phyloP scores from a whole-genome alignment of 148 eudicot species.

The Simmondsia chinensis region DNA sequence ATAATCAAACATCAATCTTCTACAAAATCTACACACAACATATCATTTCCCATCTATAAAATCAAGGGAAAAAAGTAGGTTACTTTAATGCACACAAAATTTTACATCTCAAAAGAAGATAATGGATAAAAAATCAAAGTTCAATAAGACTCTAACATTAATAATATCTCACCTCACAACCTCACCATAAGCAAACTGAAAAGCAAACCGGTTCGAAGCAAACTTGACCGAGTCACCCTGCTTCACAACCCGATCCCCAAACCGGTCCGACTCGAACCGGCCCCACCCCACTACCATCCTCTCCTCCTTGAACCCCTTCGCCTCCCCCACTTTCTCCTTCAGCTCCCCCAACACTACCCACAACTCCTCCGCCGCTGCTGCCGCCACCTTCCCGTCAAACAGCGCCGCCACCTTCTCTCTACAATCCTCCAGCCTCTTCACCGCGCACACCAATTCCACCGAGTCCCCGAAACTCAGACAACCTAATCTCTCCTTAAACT shows the following conservation, averaged over 20 bases:
- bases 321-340: constrained; percentile 30
- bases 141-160: too few relatives aligned
- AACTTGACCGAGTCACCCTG: constrained; percentile 44
- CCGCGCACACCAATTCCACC: constrained; percentile 47
- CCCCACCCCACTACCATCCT: constrained; percentile 36
- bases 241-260: constrained; percentile 26
- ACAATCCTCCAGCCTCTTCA: constrained; percentile 56
- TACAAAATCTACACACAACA: too few relatives aligned
- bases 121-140: too few relatives aligned
- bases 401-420: constrained; percentile 27
- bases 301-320: constrained; percentile 22
- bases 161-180: constrained; percentile 18
- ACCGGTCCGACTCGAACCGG: constrained; percentile 65
- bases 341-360: constrained; percentile 52
- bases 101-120: too few relatives aligned
- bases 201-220: constrained; percentile 32
- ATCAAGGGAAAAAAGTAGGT: too few relatives aligned
- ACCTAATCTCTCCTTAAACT: constrained; percentile 53
- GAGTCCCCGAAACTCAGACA: constrained; percentile 62
- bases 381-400: constrained; percentile 23
- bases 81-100: too few relatives aligned
- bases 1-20: too few relatives aligned
- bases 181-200: constrained; percentile 27
- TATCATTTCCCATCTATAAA: too few relatives aligned
- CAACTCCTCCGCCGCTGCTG: constrained; percentile 29